phyloP scores from a whole-genome alignment of 306 rosid genomes.

The Ceratonia siliqua region DNA sequence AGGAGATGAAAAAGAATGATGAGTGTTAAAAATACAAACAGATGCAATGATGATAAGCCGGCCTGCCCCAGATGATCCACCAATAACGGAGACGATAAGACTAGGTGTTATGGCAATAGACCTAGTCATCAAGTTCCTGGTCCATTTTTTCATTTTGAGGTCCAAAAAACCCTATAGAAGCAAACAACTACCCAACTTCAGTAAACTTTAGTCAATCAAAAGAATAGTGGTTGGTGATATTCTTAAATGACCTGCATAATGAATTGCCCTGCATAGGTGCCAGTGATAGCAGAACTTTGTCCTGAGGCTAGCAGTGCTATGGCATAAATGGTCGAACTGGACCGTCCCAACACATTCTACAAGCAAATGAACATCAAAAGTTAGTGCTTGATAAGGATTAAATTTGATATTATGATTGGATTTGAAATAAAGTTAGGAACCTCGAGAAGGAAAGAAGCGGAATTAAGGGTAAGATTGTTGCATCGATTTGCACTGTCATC shows the following conservation, averaged over 20 bases:
- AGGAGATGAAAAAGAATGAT: neutral
- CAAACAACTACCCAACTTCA: slow-evolving; percentile 18
- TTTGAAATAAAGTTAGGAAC: slow-evolving; percentile 35
- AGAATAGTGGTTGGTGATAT: neutral
- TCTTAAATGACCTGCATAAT: slow-evolving; percentile 72
- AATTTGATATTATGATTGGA: neutral
- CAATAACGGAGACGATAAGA: slow-evolving; percentile 77
- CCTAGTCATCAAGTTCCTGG: slow-evolving; percentile 73
- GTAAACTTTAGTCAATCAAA: neutral
- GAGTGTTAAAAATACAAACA: slow-evolving; percentile 42
- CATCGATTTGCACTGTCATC: slow-evolving; percentile 34
- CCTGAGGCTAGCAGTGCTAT: slow-evolving; percentile 85
- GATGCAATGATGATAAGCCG: slow-evolving; percentile 65
- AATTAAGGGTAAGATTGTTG: slow-evolving; percentile 60
- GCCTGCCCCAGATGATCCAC: slow-evolving; percentile 51
- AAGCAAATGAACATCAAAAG: neutral
- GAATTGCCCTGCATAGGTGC: slow-evolving; percentile 82
- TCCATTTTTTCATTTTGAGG: slow-evolving; percentile 77
- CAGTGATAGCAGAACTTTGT: slow-evolving; percentile 84
- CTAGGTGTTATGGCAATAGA: slow-evolving; percentile 82
- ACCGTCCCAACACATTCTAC: slow-evolving; percentile 79
- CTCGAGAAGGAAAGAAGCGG: slow-evolving; percentile 90
- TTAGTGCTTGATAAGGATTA: neutral
- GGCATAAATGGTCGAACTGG: slow-evolving; percentile 75
- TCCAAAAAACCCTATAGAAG: slow-evolving; percentile 77